A percentile compares a stretch with the other conserved stretches of the same genome.
phyloP scores from a whole-genome alignment of 225 moss, liverwort and hornwort species.

The Sphagnum contortum region DNA sequence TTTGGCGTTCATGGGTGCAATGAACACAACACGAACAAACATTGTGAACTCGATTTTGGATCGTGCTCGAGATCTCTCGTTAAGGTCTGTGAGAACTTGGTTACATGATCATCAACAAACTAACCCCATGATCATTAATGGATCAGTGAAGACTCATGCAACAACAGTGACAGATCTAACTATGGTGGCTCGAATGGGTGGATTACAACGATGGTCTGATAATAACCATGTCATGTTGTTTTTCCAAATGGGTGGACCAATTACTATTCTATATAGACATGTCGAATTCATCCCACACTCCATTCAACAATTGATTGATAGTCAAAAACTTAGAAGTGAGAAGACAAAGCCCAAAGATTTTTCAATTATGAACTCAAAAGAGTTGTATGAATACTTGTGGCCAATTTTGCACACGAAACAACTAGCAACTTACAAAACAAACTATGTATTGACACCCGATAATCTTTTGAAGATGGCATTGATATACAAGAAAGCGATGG shows the following conservation, averaged over 20 bases:
- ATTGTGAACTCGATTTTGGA: conserved; percentile 33
- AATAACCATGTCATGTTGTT: conserved; percentile 59
- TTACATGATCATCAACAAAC: conserved; percentile 49
- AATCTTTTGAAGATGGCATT: conserved; percentile 59
- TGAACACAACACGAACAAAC: conserved; percentile 22
- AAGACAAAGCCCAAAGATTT: conserved; percentile 26
- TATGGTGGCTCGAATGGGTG: conserved; percentile 39
- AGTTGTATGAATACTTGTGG: conserved; percentile 45
- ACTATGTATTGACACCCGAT: conserved; percentile 44
- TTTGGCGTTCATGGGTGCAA: conserved; percentile 35
- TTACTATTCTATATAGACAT: conserved; percentile 40
- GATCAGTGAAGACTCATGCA: no score
- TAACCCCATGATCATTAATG: background rate
- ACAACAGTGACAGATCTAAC: conserved; percentile 33
- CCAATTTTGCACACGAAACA: conserved; percentile 26
- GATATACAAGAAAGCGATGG: conserved; percentile 43
- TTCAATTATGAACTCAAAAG: conserved; percentile 34
- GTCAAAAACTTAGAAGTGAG: conserved; percentile 32
- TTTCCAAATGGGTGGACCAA: conserved; percentile 39
- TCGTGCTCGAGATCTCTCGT: conserved; percentile 40
- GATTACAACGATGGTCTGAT: conserved; percentile 55
- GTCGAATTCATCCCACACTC: conserved; percentile 30
- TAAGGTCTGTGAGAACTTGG: conserved; percentile 57
- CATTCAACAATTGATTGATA: conserved; percentile 27
- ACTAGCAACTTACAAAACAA: conserved; percentile 25